phyloP scores from a whole-genome alignment of 2,329 filamentous ascomycete species.

The Pseudomassariella vexata region DNA sequence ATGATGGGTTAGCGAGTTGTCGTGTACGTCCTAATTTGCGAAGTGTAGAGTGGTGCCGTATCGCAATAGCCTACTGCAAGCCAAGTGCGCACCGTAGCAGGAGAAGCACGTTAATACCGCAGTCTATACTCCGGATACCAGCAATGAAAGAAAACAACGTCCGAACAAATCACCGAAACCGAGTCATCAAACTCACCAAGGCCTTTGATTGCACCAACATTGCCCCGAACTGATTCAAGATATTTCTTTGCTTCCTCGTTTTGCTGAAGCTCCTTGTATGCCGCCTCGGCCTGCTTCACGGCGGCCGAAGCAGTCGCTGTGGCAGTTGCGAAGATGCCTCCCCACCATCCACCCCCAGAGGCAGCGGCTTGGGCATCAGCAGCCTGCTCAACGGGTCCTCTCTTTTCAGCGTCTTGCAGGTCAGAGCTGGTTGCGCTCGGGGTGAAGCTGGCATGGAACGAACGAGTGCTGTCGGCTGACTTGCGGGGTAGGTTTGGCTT shows the following conservation, averaged over 20 bases:
- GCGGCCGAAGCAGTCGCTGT: conserved; percentile 58
- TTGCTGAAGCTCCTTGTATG: conserved; percentile 90
- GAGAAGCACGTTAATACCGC: too few relatives aligned
- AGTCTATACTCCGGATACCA: too few relatives aligned
- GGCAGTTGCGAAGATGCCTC: conserved; percentile 74
- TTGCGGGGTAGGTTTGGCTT: conserved; percentile 51
- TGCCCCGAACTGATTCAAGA: conserved; percentile 89
- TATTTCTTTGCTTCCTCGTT: conserved; percentile 96
- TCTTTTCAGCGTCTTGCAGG: conserved; percentile 52
- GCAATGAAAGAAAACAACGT: not conserved
- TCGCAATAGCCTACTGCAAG: too few relatives aligned
- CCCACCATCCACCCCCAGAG: conserved; percentile 77
- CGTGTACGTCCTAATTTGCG: too few relatives aligned
- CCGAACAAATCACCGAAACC: not conserved
- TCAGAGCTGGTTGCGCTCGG: conserved; percentile 61
- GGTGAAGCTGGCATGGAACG: conserved; percentile 67
- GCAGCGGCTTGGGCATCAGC: conserved; percentile 8
- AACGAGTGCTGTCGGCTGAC: conserved; percentile 71
- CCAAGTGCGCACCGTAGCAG: too few relatives aligned
- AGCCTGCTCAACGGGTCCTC: conserved; percentile 38
- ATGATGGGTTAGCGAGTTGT: conserved; percentile 10
- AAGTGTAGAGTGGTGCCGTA: too few relatives aligned
- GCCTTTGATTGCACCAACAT: conserved; percentile 71
- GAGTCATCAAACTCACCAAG: conserved; percentile 51
- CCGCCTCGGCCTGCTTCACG: conserved; percentile 86